Base-by-base conservation (phyloP, 2,329 filamentous ascomycete genomes). In the Ascochyta pisi region DNA sequence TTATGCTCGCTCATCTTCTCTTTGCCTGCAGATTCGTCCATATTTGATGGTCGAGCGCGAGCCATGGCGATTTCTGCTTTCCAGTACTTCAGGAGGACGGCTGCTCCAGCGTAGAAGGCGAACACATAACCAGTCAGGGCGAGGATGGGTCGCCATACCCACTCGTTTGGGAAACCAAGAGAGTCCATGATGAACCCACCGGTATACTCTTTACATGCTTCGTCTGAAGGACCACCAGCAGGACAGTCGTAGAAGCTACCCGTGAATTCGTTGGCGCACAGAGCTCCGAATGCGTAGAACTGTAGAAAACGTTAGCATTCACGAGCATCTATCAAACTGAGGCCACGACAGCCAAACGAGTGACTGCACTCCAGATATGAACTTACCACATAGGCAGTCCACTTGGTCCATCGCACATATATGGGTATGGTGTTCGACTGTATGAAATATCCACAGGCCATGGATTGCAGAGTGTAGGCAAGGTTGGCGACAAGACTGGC, bases 371-470 rank as follows among this genome's bases (percentile, higher is more conserved):
- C 13, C 13, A 8, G 23, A 23, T 3, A 13, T 12, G 22, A 10
- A 66, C 66, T 63, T 54, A 71, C 82, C 22, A 83, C 81, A 61
- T 87, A 88, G 1, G 85, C 83, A 23, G 82, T 81, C 79, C 86
- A 89, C 68, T 91, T 92, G 1, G 90, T 77, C 90, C 90, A 93
- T 51, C 89, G 82, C n/a, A 91, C 85, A 64, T 92, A 93, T 1
- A 92, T 79, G 0, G 90, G 89, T 3, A 93, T 89, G 5, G 87
- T 86, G 49, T 90, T 85, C 10, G 82, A 81, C 70, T 92, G 89
- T 13, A 92, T 85, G 62, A 93, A 92, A 72, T 88, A 92, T 1
- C 90, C 90, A 60, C 89, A 91, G 0, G 86, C 86, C 78, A 92
- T 86, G 2, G 84, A 88, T 68, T 93, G 90, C 19, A 92, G 62